phyloP scores from a whole-genome alignment of 1,139 yeast species.

The Zygoascus hellenicus region DNA sequence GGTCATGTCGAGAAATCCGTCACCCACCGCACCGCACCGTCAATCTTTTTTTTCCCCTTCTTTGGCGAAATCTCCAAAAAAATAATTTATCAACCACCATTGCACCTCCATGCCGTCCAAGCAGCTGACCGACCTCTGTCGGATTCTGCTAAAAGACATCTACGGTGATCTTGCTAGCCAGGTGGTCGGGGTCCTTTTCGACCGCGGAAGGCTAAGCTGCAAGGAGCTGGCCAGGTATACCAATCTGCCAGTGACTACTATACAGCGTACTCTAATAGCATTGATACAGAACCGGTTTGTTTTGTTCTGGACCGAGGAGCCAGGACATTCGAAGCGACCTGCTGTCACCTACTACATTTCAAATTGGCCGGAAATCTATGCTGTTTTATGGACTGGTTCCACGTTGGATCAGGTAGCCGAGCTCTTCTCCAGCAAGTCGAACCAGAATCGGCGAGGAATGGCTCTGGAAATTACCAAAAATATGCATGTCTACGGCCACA shows the following conservation, averaged over 20 bases:
- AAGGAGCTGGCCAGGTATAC: slow-evolving; percentile 29
- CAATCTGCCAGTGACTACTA: slow-evolving; percentile 29
- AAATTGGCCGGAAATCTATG: slow-evolving; percentile 58
- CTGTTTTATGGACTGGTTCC: slow-evolving; percentile 71
- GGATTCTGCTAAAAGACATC: slow-evolving; percentile 31
- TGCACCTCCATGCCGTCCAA: slow-evolving; percentile 27
- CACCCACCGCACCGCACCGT: not conserved
- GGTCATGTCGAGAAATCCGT: not conserved
- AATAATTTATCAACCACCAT: not conserved
- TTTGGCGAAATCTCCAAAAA: not conserved
- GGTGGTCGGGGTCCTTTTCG: slow-evolving; percentile 32
- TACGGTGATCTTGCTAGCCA: slow-evolving; percentile 36
- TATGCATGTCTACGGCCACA: slow-evolving; percentile 56
- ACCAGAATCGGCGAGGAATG: not conserved
- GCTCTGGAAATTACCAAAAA: slow-evolving; percentile 52
- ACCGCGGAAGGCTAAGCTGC: slow-evolving; percentile 34
- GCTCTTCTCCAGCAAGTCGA: too few species aligned
- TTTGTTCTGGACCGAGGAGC: slow-evolving; percentile 37
- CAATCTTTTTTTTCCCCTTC: not conserved
- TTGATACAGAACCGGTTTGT: slow-evolving; percentile 39
- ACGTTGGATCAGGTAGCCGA: slow-evolving; percentile 53
- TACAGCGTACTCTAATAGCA: slow-evolving; percentile 36
- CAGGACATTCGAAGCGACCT: slow-evolving; percentile 28
- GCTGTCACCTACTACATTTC: slow-evolving; percentile 47
- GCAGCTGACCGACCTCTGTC: slow-evolving; percentile 33